Base-by-base conservation (phyloP, 1,139 yeast genomes). In the Debaryomyces coudertii region DNA sequence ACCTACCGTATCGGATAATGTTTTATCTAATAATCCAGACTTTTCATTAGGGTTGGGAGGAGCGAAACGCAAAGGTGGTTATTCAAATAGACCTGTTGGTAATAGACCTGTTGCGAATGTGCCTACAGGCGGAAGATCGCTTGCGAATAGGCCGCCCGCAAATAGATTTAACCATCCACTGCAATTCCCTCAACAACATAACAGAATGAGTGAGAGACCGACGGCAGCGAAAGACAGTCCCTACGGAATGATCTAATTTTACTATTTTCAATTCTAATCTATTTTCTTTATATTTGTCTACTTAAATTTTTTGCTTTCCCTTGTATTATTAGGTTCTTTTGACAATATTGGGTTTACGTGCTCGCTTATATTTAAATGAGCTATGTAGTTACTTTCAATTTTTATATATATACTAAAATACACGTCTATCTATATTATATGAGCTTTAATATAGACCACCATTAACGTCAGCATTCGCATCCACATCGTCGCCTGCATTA, bases 21-120 rank as follows among this genome's bases (percentile, higher is more conserved):
- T 76, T 9, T 65, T 80, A 53, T 72, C 73, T 37, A 71, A 69
- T 49, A 80, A 79, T 54, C 85, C 85, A 6, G 84, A 80, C 54
- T 79, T 80, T 53, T 61, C 73, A 14, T 45, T 76, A 28, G 66
- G 69, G 15, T 64, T 65, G 18, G 61, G 63, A 11, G 62, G 65
- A n/a, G 59, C 56, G 27, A 51, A 61, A 47, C 57, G 61, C 54
- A 61, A 56, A 33, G 25, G 24, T 8, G 36, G 36, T 18, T 28
- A 27, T 16, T 35, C 35, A 23, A 39, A 36, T 28, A 30, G 25
- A 11, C 40, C 41, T 12, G 25, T 40, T 3, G 41, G 33, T 40
- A 31, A 20, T 14, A 40, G 43, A 23, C 24, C 43, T 11, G 9
- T 33, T 20, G 37, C 16, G 8, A 31, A 23, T 23, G 20, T 47